phyloP scores from a whole-genome alignment of 495 filamentous ascomycete genomes.

The Sabuloglossum arenarium region DNA sequence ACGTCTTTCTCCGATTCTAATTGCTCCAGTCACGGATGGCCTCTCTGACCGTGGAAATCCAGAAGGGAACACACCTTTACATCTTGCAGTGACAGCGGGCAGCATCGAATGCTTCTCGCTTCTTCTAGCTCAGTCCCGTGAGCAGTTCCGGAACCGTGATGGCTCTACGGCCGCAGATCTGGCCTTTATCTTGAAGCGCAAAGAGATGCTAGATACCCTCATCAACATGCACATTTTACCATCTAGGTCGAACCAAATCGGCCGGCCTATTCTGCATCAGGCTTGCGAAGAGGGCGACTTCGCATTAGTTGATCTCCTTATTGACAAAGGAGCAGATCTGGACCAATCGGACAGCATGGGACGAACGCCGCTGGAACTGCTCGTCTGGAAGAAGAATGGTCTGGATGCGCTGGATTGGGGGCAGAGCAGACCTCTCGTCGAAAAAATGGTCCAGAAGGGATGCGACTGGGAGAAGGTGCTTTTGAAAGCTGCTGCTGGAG shows the following conservation, averaged over 20 bases:
- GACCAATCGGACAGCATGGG: background rate
- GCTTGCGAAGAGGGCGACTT: background rate
- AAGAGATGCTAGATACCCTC: background rate
- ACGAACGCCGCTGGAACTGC: background rate
- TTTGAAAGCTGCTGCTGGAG: background rate
- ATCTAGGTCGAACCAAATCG: background rate
- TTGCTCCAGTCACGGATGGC: background rate
- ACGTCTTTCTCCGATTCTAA: no score
- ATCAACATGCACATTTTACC: background rate
- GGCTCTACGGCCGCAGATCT: background rate
- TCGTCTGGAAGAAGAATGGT: background rate
- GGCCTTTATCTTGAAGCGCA: background rate
- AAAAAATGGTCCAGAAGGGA: background rate
- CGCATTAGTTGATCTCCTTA: background rate
- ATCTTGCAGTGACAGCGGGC: background rate
- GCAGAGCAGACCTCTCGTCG: background rate
- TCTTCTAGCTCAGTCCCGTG: background rate
- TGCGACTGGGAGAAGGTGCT: background rate
- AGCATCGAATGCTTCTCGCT: background rate
- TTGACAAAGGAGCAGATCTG: background rate
- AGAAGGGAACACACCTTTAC: background rate
- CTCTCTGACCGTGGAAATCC: background rate
- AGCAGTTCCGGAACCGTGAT: background rate
- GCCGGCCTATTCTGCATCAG: background rate
- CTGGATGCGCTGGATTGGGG: background rate